A percentile compares a stretch with the other conserved stretches of the same genome.
phyloP scores from a whole-genome alignment of 108 stramenopile genomes.

The Cyclotella distinguenda region DNA sequence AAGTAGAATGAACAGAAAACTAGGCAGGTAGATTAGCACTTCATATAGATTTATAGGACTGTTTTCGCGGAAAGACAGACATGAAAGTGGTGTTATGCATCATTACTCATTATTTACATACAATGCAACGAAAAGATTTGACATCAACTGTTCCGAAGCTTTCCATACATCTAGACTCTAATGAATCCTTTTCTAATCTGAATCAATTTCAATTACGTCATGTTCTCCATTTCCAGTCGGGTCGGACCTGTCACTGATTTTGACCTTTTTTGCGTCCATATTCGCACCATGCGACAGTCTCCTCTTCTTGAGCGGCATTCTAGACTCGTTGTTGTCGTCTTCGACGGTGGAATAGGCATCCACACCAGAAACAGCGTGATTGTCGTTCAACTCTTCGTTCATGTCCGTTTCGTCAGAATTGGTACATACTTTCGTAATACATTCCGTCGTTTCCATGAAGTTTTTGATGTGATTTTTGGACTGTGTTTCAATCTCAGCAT shows the following conservation, averaged over 20 bases:
- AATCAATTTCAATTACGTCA: conserved; percentile 60
- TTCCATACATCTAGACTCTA: background rate
- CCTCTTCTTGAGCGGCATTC: conserved; percentile 6
- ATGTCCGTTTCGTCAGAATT: conserved; percentile 37
- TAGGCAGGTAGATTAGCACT: too few relatives aligned
- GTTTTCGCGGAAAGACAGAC: background rate
- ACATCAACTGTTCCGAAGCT: too few relatives aligned
- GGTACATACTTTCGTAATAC: too few relatives aligned
- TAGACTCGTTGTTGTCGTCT: conserved; percentile 15
- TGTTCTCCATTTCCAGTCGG: background rate
- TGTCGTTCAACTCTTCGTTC: too few relatives aligned
- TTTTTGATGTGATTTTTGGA: background rate
- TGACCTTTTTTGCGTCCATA: conserved; percentile 52
- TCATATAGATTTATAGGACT: background rate
- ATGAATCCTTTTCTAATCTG: background rate
- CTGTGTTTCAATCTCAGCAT: background rate
- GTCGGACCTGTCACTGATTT: conserved; percentile 8
- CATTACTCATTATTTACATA: conserved; percentile 5
- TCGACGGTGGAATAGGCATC: conserved; percentile 3
- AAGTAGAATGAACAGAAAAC: too few relatives aligned
- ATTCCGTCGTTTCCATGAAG: background rate
- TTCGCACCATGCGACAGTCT: conserved; percentile 9
- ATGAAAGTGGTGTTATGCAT: background rate
- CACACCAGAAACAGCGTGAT: conserved; percentile 14
- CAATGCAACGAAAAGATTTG: background rate